Evolutionary conservation across 2,329 filamentous ascomycete genomes (phyloP).

Genomic region (Calonectria leucothoes): DNA sequence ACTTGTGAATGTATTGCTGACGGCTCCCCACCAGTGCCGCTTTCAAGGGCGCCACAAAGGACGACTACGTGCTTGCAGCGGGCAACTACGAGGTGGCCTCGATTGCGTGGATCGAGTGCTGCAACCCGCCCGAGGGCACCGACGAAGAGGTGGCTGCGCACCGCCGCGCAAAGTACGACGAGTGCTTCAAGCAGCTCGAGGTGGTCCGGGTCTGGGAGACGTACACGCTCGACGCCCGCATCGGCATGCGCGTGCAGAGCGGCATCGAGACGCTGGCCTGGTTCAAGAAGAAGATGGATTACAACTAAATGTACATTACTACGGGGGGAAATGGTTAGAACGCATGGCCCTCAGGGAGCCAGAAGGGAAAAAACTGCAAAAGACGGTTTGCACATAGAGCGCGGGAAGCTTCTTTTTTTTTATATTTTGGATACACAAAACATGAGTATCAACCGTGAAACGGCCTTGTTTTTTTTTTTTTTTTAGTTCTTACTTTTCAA

Average conservation of each 20-base stretch:
- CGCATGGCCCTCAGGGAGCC: slow-evolving; percentile 7
- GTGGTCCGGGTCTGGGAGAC: slow-evolving; percentile 77
- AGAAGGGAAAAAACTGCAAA: background rate
- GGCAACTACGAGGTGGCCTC: slow-evolving; percentile 90
- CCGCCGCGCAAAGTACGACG: slow-evolving; percentile 62
- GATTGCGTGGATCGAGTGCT: slow-evolving; percentile 79
- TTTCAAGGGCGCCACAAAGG: slow-evolving; percentile 71
- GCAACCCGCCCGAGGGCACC: slow-evolving; percentile 49
- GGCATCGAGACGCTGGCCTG: slow-evolving; percentile 74
- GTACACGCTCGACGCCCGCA: slow-evolving; percentile 79
- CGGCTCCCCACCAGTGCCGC: slow-evolving; percentile 49
- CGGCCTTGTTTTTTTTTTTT: background rate
- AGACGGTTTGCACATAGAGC: slow-evolving; percentile 25
- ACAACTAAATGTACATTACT: slow-evolving; percentile 26
- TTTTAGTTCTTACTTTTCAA: background rate
- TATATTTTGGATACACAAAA: background rate
- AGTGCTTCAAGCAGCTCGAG: slow-evolving; percentile 74
- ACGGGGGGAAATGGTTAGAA: background rate
- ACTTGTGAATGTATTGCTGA: slow-evolving; percentile 18
- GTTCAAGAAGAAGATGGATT: slow-evolving; percentile 59
- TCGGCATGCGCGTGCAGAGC: slow-evolving; percentile 79
- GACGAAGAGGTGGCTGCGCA: slow-evolving; percentile 49
- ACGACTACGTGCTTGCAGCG: slow-evolving; percentile 78
- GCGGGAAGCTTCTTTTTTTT: background rate
- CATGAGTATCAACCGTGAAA: slow-evolving; percentile 1